Evolutionary conservation across 164 flowering plant genomes (phyloP).

Genomic region (Stephania japonica): DNA sequence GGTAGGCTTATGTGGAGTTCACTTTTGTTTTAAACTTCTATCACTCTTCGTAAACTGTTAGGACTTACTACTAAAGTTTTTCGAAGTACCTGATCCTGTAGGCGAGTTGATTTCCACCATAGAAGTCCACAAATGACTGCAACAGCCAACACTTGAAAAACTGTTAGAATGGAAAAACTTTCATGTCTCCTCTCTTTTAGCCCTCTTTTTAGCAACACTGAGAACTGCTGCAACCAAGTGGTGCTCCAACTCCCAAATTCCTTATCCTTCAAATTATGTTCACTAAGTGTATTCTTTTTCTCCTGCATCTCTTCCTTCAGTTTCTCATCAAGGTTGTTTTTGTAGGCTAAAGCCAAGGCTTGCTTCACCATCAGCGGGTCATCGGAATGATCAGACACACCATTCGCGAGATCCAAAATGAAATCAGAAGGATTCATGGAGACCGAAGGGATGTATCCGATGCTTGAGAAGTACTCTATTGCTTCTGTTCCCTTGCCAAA

Average conservation of each 20-base stretch:
- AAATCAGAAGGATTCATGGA: conserved; percentile 15
- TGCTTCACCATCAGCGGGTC: not conserved
- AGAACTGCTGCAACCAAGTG: conserved; percentile 94
- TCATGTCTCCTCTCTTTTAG: conserved; percentile 76
- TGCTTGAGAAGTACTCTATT: conserved; percentile 14
- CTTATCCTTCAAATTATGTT: not conserved
- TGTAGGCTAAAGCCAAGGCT: not conserved
- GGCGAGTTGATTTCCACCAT: conserved; percentile 91
- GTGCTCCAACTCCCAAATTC: conserved; percentile 53
- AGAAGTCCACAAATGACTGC: conserved; percentile 84
- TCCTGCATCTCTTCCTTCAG: not conserved
- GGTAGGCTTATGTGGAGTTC: too few species aligned
- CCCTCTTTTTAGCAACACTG: conserved; percentile 74
- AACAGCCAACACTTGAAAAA: conserved; percentile 86
- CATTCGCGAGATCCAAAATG: conserved; percentile 18
- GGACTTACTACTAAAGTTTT: too few species aligned
- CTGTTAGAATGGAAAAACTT: conserved; percentile 73
- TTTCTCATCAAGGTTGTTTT: not conserved
- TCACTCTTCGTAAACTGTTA: too few species aligned
- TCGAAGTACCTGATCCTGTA: conserved; percentile 66
- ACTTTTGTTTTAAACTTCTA: too few species aligned
- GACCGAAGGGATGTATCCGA: conserved; percentile 12
- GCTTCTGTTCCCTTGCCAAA: conserved; percentile 10
- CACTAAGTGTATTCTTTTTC: not conserved
- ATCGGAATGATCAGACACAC: conserved; percentile 1